Base-by-base conservation (phyloP, 148 eudicot species). In the Camellia granthamiana region DNA sequence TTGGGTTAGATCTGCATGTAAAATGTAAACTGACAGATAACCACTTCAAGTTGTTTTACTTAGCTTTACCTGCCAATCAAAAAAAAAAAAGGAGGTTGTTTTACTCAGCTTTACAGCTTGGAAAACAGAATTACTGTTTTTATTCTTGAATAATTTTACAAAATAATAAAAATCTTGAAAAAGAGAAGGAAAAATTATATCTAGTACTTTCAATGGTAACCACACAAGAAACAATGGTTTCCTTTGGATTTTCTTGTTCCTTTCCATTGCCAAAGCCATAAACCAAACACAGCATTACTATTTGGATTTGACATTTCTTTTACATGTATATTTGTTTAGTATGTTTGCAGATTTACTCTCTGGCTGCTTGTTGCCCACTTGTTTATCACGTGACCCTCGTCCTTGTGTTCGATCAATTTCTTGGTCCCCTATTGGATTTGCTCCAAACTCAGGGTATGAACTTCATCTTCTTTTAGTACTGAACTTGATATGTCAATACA, bases 391-490 rank as follows among this genome's bases (percentile, higher is more conserved):
- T 73, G 94, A 93, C 59, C 76, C 72, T 43, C 91, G 89, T 43
- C 91, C 90, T 56, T 89, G 89, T 87, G 95, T 87, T 69, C 91
- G 99, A 18, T 93, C 98, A 71, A 87, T 96, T 54, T 87, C 98
- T 23, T 96, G 98, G 99, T 96, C 98, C 49, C 97, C 97, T 11
- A 75, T 81, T 82, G 98, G 97, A 79, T 87, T 93, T 59, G 86
- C 91, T 78, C 83, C 90, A 75, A 87, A 91, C 77, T 81, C 86
- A 15, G 97, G 98, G 98, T 93, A 91, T 55, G 77, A 55, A 42
- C 59, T 63, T 80, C 43, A 12, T 44, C 23, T 44, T 72, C 18
- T 41, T 52, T 43, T 9, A 72, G 44, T 70, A 81, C 38, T 52
- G 5, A 11, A 18, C n/a, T 68, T 19, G 38, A 67, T 41, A 55